phyloP scores from a whole-genome alignment of 352 stramenopile genomes.

The Thalassiosira pacifica region DNA sequence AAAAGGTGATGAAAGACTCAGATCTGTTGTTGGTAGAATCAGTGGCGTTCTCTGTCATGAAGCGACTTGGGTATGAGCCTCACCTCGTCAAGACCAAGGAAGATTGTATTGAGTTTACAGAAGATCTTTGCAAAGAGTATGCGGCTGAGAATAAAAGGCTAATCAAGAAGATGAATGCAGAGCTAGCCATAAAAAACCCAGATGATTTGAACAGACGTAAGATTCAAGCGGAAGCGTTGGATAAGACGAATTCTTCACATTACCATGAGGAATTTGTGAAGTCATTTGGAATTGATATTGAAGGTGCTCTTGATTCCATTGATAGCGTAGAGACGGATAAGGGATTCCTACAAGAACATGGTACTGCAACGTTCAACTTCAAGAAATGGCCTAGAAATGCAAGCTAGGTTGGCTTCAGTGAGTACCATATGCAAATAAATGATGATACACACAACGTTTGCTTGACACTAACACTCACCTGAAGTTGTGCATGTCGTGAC shows the following conservation, averaged over 20 bases:
- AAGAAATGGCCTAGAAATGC: neutral
- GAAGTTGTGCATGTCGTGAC: no score
- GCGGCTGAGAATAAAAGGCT: slow-evolving; percentile 30
- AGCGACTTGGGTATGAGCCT: slow-evolving; percentile 43
- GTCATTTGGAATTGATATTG: slow-evolving; percentile 11
- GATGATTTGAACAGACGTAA: slow-evolving; percentile 30
- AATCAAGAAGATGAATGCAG: slow-evolving; percentile 49
- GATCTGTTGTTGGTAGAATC: slow-evolving; percentile 56
- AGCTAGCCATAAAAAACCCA: slow-evolving; percentile 27
- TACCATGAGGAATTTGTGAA: slow-evolving; percentile 32
- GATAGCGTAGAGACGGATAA: slow-evolving; percentile 4
- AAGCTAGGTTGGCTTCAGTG: neutral
- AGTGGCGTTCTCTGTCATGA: slow-evolving; percentile 48
- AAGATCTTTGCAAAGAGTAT: slow-evolving; percentile 25
- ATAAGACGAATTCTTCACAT: slow-evolving; percentile 16
- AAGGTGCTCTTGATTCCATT: slow-evolving; percentile 17
- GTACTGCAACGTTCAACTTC: slow-evolving; percentile 11
- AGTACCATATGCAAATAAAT: no score
- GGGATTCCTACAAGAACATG: neutral
- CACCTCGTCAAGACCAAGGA: slow-evolving; percentile 8
- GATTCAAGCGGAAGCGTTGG: slow-evolving; percentile 26
- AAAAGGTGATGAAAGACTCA: slow-evolving; percentile 29
- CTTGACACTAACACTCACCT: no score
- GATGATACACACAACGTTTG: no score
- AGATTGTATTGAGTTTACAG: slow-evolving; percentile 23